These are phyloP conservation scores for Neurospora crassa DNA, from an alignment of 2,329 filamentous ascomycete species.

Conservation along the genomic window DNA sequence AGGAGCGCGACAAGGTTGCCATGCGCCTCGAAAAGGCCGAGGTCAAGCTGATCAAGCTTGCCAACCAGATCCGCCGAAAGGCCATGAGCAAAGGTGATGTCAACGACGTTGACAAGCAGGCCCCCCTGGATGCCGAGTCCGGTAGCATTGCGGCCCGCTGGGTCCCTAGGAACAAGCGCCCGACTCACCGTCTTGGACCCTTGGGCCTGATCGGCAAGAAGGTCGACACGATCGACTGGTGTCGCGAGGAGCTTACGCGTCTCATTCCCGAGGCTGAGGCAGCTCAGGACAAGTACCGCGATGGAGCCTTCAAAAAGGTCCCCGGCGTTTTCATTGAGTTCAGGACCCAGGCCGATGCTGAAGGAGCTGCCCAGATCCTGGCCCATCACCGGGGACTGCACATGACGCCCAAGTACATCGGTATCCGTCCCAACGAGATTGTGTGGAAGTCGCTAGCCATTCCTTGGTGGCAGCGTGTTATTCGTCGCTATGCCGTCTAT, in stretches of 20 bases:
- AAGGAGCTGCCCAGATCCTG: conserved; percentile 77
- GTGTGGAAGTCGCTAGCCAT: conserved; percentile 82
- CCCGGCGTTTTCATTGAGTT: conserved; percentile 90
- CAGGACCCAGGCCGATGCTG: conserved; percentile 68
- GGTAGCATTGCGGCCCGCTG: conserved; percentile 65
- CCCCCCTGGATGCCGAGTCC: conserved; percentile 53
- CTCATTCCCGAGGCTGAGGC: conserved; percentile 63
- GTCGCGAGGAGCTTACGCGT: conserved; percentile 64
- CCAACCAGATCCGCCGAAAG: conserved; percentile 64
- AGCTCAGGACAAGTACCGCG: conserved; percentile 56
- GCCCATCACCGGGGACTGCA: conserved; percentile 80
- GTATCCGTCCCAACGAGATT: conserved; percentile 71
- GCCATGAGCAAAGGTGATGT: conserved; percentile 49
- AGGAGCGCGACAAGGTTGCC: conserved; percentile 70
- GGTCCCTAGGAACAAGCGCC: conserved; percentile 63
- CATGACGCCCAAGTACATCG: conserved; percentile 79
- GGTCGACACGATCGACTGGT: conserved; percentile 92
- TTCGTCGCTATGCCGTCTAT: conserved; percentile 60
- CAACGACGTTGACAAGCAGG: conserved; percentile 32
- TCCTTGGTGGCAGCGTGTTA: conserved; percentile 74
- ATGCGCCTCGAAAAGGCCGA: conserved; percentile 80
- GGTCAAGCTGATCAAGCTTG: conserved; percentile 71
- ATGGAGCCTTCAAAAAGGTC: conserved; percentile 54
- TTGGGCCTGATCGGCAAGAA: conserved; percentile 70
- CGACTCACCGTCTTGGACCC: conserved; percentile 62